phyloP scores from a whole-genome alignment of 345 rosid species.

The Eucalyptus guilfoylei region DNA sequence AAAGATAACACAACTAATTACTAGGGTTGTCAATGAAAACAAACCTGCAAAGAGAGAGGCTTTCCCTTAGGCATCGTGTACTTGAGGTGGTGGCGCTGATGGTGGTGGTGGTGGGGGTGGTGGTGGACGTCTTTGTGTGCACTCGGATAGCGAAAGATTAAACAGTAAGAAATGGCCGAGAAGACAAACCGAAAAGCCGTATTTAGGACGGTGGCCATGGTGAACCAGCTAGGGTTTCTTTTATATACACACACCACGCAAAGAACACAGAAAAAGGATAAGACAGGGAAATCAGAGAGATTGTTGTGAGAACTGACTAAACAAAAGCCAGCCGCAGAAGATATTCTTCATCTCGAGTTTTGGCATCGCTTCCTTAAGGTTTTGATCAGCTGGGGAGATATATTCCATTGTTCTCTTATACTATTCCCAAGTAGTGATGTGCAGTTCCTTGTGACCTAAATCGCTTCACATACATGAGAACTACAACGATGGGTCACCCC shows the following conservation, averaged over 20 bases:
- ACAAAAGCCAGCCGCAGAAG: slow-evolving; percentile 15
- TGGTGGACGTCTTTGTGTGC: not conserved
- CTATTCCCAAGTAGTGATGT: not conserved
- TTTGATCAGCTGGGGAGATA: slow-evolving; percentile 12
- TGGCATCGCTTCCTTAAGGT: slow-evolving; percentile 35
- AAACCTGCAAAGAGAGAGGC: slow-evolving; percentile 90
- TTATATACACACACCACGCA: not conserved
- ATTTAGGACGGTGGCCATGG: slow-evolving; percentile 25
- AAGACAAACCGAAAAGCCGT: slow-evolving; percentile 39
- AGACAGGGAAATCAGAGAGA: not conserved
- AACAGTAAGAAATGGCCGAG: slow-evolving; percentile 43
- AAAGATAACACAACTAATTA: not conserved
- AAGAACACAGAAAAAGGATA: not conserved
- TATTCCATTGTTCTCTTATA: slow-evolving; percentile 25
- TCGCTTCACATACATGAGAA: not conserved
- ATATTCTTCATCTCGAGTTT: slow-evolving; percentile 22
- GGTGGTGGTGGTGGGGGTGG: not conserved
- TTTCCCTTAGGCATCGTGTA: slow-evolving; percentile 57
- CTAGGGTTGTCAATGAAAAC: not conserved
- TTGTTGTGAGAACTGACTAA: not conserved
- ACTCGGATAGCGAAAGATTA: slow-evolving; percentile 45
- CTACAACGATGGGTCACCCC: not conserved
- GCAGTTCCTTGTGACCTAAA: slow-evolving; percentile 9
- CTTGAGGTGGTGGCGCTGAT: not conserved
- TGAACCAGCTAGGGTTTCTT: not conserved